Evolutionary conservation across 2,329 filamentous ascomycete species (phyloP), one percentile per base, ranked within the genome.

Genomic region (Botrytis hyacinthi): DNA sequence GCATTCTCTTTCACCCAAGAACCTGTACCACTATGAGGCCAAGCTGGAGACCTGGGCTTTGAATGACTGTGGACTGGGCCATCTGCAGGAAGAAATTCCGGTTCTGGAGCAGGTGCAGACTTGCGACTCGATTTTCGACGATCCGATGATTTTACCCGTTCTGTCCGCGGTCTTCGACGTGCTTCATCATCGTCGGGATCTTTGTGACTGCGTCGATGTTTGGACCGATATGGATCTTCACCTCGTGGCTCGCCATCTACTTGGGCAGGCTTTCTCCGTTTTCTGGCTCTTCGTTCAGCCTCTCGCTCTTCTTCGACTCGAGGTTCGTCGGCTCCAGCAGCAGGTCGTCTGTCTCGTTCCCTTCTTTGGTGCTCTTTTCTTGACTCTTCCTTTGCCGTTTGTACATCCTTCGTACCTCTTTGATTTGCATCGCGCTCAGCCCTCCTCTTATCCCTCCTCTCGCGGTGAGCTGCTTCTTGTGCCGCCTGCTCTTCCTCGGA

Each of bases 1-100:
- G 86, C 88, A 77, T 90, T 86, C 20, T 91, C 88, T 80, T 90
- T 90, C 7, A 91, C 89, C 89, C 89, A 91, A 0, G 88, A 90
- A 14, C 87, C 88, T 0, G 89, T 91, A 40, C 89, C 89, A 10
- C 87, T 90, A 79, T 90, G 87, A 29, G 89, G 89, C 89, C 89
- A 91, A 16, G 83, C 83, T 14, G 84, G 75, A 69, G 78, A 82
- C 37, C 77, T 80, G 73, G 78, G 79, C 51, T 74, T 78, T 12
- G 78, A 76, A 67, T 77, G 76, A 67, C 75, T 78, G 54, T 79
- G 76, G 22, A 79, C 78, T 26, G 75, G 78, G 6, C 78, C 79
- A 68, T 80, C 79, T 7, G 76, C 76, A 32, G 78, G 76, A 29
- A 78, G 69, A n/a, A 73, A 79, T 71, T 79, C 78, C 3, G 75